Evolutionary conservation across 2,329 filamentous ascomycete species (phyloP).

Genomic region (Sphaerulina musiva): DNA sequence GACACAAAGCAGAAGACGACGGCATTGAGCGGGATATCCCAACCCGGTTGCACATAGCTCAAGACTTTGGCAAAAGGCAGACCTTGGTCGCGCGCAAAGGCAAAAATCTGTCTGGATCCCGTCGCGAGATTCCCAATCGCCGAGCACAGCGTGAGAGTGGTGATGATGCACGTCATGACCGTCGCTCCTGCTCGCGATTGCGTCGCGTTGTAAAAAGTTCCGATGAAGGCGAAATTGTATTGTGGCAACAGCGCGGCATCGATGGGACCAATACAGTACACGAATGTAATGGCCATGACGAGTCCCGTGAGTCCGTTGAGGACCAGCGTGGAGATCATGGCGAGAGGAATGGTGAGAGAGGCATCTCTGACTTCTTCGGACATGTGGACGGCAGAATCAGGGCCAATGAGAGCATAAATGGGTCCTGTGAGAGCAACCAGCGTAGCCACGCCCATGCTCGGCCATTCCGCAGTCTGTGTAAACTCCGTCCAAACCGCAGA

Average conservation of each 20-base stretch:
- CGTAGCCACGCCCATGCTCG: constrained; percentile 25
- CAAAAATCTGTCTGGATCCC: constrained; percentile 39
- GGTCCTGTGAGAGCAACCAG: constrained; percentile 24
- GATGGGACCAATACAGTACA: constrained; percentile 34
- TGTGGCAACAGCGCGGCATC: constrained; percentile 24
- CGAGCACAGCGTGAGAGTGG: constrained; percentile 36
- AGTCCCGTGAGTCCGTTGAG: constrained; percentile 40
- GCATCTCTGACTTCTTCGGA: constrained; percentile 31
- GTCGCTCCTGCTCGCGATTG: constrained; percentile 32
- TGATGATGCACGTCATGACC: constrained; percentile 32
- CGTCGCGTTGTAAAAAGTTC: constrained; percentile 35
- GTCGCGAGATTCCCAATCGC: constrained; percentile 37
- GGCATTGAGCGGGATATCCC: constrained; percentile 28
- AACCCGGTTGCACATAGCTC: constrained; percentile 21
- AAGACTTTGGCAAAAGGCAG: constrained; percentile 34
- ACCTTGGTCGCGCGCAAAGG: constrained; percentile 41
- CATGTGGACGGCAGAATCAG: constrained; percentile 23
- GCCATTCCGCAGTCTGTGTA: constrained; percentile 20
- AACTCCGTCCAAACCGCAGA: constrained; percentile 26
- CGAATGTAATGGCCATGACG: constrained; percentile 38
- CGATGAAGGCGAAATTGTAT: constrained; percentile 29
- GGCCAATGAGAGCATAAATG: constrained; percentile 22
- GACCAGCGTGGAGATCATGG: constrained; percentile 38
- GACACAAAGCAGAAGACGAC: constrained; percentile 22
- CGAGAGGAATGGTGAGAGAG: constrained; percentile 31